These are phyloP conservation scores for Xylariales sp. DNA, from an alignment of 2,329 filamentous ascomycete genomes.

Conservation along the genomic window DNA sequence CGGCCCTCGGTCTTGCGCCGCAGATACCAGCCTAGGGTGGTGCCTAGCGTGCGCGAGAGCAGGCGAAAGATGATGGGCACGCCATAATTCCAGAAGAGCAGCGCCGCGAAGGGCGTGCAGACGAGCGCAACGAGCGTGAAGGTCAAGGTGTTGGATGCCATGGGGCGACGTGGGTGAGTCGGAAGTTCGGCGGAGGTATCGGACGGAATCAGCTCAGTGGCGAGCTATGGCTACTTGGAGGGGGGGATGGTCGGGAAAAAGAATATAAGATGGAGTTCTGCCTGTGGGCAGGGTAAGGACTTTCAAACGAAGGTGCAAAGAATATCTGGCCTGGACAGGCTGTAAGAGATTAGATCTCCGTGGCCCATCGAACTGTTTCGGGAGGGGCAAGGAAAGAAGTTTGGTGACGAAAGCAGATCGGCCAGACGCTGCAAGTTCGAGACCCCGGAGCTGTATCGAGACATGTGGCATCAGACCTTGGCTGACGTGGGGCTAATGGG, in stretches of 20 bases:
- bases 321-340: neutral
- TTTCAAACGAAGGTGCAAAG: neutral
- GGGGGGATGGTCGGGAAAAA: too few species aligned
- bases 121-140: conserved; percentile 20
- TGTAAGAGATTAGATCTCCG: neutral
- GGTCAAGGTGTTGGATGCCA: conserved; percentile 18
- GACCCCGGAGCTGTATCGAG: too few species aligned
- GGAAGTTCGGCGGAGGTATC: neutral
- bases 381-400: neutral
- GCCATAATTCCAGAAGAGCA: conserved; percentile 23
- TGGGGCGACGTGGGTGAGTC: conserved; percentile 5
- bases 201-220: too few species aligned
- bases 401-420: neutral
- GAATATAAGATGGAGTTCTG: too few species aligned
- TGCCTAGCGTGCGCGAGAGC: conserved; percentile 34
- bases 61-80: conserved; percentile 27
- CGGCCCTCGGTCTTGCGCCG: conserved; percentile 60
- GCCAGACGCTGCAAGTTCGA: neutral
- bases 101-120: conserved; percentile 20
- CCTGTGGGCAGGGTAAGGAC: too few species aligned
- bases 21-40: conserved; percentile 55
- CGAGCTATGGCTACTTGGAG: too few species aligned
- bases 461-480: too few species aligned
- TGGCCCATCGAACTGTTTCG: conserved; percentile 1
- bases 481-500: too few species aligned